Conservation (phyloP, 2,329 filamentous ascomycete species). For the Berkeleyomyces basicola region DNA sequence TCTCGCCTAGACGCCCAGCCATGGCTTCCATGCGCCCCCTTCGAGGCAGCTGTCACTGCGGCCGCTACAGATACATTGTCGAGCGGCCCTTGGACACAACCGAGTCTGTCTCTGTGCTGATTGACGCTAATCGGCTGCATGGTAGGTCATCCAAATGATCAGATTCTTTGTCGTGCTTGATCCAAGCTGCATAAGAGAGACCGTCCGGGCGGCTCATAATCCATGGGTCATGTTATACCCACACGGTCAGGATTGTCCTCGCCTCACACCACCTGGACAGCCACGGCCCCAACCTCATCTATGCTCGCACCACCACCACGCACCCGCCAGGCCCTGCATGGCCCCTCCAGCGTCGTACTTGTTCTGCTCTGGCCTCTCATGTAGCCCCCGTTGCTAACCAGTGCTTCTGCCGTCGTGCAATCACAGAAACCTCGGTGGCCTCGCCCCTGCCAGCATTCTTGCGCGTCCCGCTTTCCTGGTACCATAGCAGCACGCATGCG, state of each 20-base stretch:
- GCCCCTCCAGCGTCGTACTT: not conserved
- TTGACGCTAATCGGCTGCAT: conserved; percentile 52
- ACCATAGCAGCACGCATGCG: conserved; percentile 56
- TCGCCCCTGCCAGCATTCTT: conserved; percentile 66
- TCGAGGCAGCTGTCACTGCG: conserved; percentile 67
- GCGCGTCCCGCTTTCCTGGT: conserved; percentile 67
- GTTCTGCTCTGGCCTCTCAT: too few species aligned
- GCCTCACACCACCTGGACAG: not conserved
- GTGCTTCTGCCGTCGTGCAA: not conserved
- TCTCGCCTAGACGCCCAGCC: not conserved
- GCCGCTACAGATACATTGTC: conserved; percentile 68
- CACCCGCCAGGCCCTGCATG: too few species aligned
- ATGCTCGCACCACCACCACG: too few species aligned
- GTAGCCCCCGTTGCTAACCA: not conserved
- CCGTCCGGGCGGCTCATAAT: not conserved
- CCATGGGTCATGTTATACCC: not conserved
- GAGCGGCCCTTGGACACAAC: conserved; percentile 43
- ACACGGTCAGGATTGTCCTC: not conserved
- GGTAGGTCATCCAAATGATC: conserved; percentile 38
- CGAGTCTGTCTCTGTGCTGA: conserved; percentile 50
- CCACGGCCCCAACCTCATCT: not conserved
- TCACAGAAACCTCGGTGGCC: conserved; percentile 47
- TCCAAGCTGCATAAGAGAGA: not conserved
- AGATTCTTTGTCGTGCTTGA: not conserved
- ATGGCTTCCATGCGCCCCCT: not conserved